phyloP scores from a whole-genome alignment of 139 green algal genomes.

The Closterium sp. region DNA sequence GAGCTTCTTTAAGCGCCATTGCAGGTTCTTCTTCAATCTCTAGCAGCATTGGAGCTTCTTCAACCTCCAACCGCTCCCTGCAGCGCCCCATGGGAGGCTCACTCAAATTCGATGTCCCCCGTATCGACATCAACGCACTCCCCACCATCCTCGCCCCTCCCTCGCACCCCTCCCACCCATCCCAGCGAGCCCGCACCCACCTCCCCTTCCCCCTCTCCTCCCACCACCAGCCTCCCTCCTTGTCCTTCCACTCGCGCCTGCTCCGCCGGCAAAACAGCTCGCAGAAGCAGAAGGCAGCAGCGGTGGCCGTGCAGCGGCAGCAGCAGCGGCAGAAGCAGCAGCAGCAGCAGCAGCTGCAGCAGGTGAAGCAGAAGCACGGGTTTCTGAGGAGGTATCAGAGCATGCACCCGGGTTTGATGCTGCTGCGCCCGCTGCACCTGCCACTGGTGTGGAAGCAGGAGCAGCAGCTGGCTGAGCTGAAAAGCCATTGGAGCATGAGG shows the following conservation, averaged over 20 bases:
- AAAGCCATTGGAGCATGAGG: background rate
- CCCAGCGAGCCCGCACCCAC: background rate
- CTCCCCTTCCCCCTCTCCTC: background rate
- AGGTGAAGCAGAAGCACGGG: background rate
- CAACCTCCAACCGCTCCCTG: background rate
- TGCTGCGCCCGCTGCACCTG: background rate
- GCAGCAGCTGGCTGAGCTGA: background rate
- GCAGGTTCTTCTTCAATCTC: too few relatives aligned
- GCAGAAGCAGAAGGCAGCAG: background rate
- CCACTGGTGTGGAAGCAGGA: background rate
- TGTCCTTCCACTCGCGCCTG: background rate
- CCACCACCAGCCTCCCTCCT: background rate
- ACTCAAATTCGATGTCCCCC: background rate
- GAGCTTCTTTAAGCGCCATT: too few relatives aligned
- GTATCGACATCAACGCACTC: background rate
- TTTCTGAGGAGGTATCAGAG: background rate
- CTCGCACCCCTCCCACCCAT: background rate
- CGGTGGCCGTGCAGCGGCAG: background rate
- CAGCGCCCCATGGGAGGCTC: background rate
- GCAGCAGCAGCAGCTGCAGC: background rate
- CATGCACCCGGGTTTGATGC: background rate
- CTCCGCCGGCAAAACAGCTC: background rate
- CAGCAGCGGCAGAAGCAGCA: background rate
- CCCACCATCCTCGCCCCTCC: background rate
- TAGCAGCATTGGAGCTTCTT: too few relatives aligned